These are phyloP conservation scores for Paraurostyla sp. DNA, from an alignment of 73 alveolate genomes.

Conservation along the genomic window DNA sequence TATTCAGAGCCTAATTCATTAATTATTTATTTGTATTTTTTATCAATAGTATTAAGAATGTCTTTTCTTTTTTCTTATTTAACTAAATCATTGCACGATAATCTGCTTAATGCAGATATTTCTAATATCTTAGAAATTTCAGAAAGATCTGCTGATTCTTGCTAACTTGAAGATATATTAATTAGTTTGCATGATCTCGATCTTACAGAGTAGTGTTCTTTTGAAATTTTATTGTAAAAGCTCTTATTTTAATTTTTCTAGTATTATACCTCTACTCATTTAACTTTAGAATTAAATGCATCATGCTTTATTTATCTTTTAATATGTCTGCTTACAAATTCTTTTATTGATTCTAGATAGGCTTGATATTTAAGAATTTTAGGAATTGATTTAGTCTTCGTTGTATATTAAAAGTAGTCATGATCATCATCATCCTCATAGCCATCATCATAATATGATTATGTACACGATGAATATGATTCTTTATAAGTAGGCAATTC, in stretches of 20 bases:
- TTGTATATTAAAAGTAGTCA: too few species aligned
- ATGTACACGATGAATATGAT: too few species aligned
- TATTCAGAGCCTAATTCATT: not conserved
- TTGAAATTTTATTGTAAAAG: not conserved
- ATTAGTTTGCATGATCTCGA: not conserved
- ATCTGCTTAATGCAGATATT: not conserved
- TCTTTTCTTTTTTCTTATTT: not conserved
- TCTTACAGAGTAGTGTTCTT: not conserved
- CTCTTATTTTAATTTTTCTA: not conserved
- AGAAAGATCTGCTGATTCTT: too few species aligned
- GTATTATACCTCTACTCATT: not conserved
- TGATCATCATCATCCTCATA: too few species aligned
- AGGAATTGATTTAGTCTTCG: too few species aligned
- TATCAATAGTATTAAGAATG: not conserved
- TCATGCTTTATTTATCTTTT: not conserved
- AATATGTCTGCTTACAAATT: not conserved
- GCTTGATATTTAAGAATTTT: slow-evolving; percentile 9
- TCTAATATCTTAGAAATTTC: too few species aligned
- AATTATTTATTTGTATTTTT: not conserved
- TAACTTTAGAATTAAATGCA: slow-evolving; percentile 2
- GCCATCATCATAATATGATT: too few species aligned
- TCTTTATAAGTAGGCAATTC: too few species aligned
- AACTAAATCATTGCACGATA: not conserved
- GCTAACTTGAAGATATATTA: too few species aligned
- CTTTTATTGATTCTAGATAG: not conserved